phyloP scores from a whole-genome alignment of 1,284 basidiomycete genomes.

The Cryptococcus maquisensis region DNA sequence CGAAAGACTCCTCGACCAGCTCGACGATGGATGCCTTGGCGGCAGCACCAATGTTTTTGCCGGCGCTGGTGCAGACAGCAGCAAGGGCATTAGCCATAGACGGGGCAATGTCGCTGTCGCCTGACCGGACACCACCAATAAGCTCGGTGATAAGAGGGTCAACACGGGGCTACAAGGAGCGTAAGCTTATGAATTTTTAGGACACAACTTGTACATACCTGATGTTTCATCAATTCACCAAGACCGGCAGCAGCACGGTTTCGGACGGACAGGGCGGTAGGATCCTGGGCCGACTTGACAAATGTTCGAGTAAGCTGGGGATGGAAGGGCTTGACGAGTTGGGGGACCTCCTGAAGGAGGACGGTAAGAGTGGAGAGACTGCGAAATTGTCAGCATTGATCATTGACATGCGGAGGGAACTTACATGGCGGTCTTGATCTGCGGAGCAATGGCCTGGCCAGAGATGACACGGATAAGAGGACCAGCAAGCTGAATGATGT shows the following conservation, averaged over 20 bases:
- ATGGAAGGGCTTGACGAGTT: conserved; percentile 95
- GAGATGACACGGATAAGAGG: conserved; percentile 92
- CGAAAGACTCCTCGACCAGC: conserved; percentile 74
- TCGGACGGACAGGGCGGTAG: conserved; percentile 73
- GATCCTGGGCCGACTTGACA: conserved; percentile 85
- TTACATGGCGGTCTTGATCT: conserved; percentile 79
- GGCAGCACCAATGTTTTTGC: conserved; percentile 70
- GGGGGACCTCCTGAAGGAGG: conserved; percentile 77
- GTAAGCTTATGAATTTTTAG: conserved; percentile 49
- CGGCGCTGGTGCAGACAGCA: conserved; percentile 68
- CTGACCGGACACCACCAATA: conserved; percentile 51
- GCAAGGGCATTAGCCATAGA: conserved; percentile 74
- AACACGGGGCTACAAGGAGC: conserved; percentile 45
- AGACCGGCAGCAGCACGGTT: conserved; percentile 77
- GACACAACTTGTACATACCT: conserved; percentile 54
- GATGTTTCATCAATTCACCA: conserved; percentile 87
- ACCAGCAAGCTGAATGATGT: conserved; percentile 93
- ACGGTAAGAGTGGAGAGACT: conserved; percentile 61
- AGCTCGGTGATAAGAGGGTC: conserved; percentile 80
- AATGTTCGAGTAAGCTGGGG: conserved; percentile 96
- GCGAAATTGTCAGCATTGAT: conserved; percentile 23
- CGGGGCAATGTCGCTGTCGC: conserved; percentile 69
- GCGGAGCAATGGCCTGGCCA: conserved; percentile 78
- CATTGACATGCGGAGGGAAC: conserved; percentile 9
- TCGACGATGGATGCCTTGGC: conserved; percentile 68